A percentile compares a stretch with the other conserved stretches of the same genome.
These are phyloP conservation scores for Mycena rosella DNA, from an alignment of 768 basidiomycete genomes.

Conservation along the genomic window DNA sequence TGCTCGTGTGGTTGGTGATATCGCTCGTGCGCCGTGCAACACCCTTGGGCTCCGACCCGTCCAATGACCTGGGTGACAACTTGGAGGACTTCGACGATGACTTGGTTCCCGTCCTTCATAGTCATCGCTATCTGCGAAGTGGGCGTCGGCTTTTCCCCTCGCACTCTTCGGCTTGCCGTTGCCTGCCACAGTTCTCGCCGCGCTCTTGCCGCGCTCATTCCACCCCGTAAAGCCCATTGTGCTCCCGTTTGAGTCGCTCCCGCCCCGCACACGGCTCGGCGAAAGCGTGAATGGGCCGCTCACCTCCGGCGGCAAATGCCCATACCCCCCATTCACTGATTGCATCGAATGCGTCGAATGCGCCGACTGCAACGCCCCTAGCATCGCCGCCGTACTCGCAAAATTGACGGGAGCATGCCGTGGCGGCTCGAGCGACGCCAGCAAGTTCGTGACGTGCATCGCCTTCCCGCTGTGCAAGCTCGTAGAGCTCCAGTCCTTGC, in stretches of 20 bases:
- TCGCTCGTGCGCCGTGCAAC: conserved; percentile 32
- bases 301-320: conserved; percentile 18
- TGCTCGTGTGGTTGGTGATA: conserved; percentile 18
- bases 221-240: conserved; percentile 33
- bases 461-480: conserved; percentile 27
- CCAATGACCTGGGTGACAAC: conserved; percentile 3
- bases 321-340: background rate
- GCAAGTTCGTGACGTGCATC: conserved; percentile 34
- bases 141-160: conserved; percentile 27
- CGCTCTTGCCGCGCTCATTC: conserved; percentile 38
- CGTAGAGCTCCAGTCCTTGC: conserved; percentile 18
- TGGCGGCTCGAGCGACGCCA: conserved; percentile 46
- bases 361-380: conserved; percentile 12
- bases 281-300: conserved; percentile 45
- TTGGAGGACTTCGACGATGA: background rate
- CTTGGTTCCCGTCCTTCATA: conserved; percentile 10
- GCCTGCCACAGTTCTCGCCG: background rate
- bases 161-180: conserved; percentile 15
- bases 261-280: conserved; percentile 44
- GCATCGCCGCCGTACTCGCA: conserved; percentile 6
- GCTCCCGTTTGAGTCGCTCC: conserved; percentile 37
- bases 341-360: too few relatives aligned
- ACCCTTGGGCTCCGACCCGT: conserved; percentile 6
- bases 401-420: conserved; percentile 38
- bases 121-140: conserved; percentile 23